Conservation (phyloP, 148 eudicot species). For the Pharnaceum exiguum region DNA sequence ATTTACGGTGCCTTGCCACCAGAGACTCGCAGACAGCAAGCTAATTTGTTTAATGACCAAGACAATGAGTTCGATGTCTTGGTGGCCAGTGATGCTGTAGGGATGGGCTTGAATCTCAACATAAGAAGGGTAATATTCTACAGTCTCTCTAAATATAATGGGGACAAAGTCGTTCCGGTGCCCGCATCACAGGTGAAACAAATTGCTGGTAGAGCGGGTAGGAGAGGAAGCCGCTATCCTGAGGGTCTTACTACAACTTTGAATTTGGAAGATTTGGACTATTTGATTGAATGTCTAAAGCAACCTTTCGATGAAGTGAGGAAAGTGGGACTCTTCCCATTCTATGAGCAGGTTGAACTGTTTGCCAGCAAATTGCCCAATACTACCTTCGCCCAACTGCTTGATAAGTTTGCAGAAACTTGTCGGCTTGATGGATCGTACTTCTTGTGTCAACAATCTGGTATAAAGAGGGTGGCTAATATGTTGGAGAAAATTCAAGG, state of each 20-base stretch:
- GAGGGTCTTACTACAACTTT: constrained; percentile 88
- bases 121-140: constrained; percentile 78
- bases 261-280: constrained; percentile 71
- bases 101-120: constrained; percentile 96
- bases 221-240: constrained; percentile 92
- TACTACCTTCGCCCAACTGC: constrained; percentile 59
- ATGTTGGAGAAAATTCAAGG: constrained; percentile 83
- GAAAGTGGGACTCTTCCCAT: constrained; percentile 92
- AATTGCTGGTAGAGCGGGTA: constrained; percentile 96
- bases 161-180: constrained; percentile 78
- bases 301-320: constrained; percentile 73
- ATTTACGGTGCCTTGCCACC: constrained; percentile 98
- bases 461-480: constrained; percentile 78
- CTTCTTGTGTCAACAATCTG: constrained; percentile 69
- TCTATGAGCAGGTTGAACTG: constrained; percentile 86
- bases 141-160: constrained; percentile 82
- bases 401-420: constrained; percentile 61
- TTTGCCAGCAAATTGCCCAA: constrained; percentile 76
- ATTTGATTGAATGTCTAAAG: constrained; percentile 78
- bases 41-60: constrained; percentile 71
- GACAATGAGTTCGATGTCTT: constrained; percentile 79
- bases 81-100: constrained; percentile 99
- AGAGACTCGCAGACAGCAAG: constrained; percentile 94
- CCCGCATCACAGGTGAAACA: constrained; percentile 94
- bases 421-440: constrained; percentile 89